Evolutionary conservation across 179 eudicot species (phyloP).

Genomic region (Vitellaria paradoxa): DNA sequence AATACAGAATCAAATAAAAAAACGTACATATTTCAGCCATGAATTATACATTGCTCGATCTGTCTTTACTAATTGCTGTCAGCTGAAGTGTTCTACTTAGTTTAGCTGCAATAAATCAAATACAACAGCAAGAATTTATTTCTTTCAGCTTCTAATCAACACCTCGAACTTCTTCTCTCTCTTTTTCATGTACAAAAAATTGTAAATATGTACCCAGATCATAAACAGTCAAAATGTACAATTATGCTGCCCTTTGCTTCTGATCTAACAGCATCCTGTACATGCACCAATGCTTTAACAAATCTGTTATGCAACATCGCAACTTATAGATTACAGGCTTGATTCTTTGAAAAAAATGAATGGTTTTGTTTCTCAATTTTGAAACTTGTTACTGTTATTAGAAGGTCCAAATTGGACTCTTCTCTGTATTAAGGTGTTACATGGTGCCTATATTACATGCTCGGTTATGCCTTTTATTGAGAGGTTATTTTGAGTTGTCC

Average conservation of each 20-base stretch:
- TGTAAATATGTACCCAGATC: background rate
- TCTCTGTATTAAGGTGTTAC: background rate
- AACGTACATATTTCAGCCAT: background rate
- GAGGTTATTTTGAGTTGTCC: background rate
- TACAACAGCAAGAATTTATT: background rate
- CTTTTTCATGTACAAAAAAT: background rate
- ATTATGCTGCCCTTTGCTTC: background rate
- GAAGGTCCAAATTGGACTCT: background rate
- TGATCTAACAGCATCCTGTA: no score
- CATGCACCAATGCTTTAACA: no score
- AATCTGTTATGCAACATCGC: no score
- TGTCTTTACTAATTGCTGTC: no score
- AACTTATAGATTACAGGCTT: no score
- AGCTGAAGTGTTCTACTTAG: no score
- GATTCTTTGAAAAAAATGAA: no score
- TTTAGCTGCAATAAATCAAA: no score
- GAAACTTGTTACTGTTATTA: no score
- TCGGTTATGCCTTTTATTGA: background rate
- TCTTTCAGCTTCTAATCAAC: background rate
- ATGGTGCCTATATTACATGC: background rate
- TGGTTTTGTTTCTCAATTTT: no score
- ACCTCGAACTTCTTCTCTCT: background rate
- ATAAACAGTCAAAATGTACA: background rate
- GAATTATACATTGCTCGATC: no score
- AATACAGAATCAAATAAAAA: constrained; percentile 1